Evolutionary conservation across 2,329 filamentous ascomycete genomes (phyloP).

Genomic region (Cryphonectria radicalis): DNA sequence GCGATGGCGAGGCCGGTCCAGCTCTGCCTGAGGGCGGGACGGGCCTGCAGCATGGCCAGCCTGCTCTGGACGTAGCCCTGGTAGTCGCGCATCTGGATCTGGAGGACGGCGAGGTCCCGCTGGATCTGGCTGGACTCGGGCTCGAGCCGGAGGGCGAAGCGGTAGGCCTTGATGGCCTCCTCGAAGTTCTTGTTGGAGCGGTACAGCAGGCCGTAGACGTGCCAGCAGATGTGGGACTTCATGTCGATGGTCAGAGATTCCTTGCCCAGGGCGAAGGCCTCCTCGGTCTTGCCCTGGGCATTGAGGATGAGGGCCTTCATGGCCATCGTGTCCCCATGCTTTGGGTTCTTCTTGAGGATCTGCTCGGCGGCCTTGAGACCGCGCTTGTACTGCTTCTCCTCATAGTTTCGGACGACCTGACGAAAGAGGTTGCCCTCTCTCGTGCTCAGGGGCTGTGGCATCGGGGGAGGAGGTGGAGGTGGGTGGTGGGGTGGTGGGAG

Average conservation of each 20-base stretch:
- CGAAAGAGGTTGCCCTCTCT: slow-evolving; percentile 96
- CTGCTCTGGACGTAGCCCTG: slow-evolving; percentile 90
- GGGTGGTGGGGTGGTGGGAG: background rate
- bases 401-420: slow-evolving; percentile 93
- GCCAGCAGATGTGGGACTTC: slow-evolving; percentile 99
- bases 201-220: slow-evolving; percentile 95
- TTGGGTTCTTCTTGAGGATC: slow-evolving; percentile 91
- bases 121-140: slow-evolving; percentile 95
- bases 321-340: slow-evolving; percentile 96
- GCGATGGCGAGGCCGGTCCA: slow-evolving; percentile 98
- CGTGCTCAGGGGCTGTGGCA: slow-evolving; percentile 75
- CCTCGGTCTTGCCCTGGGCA: slow-evolving; percentile 86
- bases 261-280: slow-evolving; percentile 93
- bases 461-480: slow-evolving; percentile 39
- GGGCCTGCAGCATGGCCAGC: slow-evolving; percentile 82
- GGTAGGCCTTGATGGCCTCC: slow-evolving; percentile 98
- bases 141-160: slow-evolving; percentile 89
- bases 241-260: slow-evolving; percentile 92
- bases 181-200: slow-evolving; percentile 96
- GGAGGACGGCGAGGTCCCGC: slow-evolving; percentile 87
- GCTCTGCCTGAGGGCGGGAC: slow-evolving; percentile 82
- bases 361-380: slow-evolving; percentile 95
- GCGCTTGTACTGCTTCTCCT: slow-evolving; percentile 96
- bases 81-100: slow-evolving; percentile 96
- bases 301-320: slow-evolving; percentile 99